Conservation (phyloP, 805 yeast species). For the Cyberlindnera samutprakarnensis region DNA sequence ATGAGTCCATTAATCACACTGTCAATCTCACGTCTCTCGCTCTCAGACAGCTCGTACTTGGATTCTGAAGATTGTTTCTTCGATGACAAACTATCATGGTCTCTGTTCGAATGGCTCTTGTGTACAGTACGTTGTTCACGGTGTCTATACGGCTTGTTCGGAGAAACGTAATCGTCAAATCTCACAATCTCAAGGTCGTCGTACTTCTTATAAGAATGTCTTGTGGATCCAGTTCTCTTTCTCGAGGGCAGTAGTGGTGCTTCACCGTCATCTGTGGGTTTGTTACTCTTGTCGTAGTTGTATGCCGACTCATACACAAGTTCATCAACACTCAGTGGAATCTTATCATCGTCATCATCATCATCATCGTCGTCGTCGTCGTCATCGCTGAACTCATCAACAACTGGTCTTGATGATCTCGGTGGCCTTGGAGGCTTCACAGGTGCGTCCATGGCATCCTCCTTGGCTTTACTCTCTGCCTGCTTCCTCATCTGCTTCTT, state of each 20-base stretch:
- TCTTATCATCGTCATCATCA: slow-evolving; percentile 8
- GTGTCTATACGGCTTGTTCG: slow-evolving; percentile 2
- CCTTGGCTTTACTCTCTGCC: neutral
- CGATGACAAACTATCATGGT: slow-evolving; percentile 13
- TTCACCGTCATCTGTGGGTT: neutral
- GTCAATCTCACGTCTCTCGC: neutral
- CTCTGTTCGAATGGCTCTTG: neutral
- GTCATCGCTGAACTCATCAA: no score
- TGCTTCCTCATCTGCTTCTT: slow-evolving; percentile 1
- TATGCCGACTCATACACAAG: slow-evolving; percentile 59
- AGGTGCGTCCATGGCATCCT: neutral
- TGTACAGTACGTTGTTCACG: neutral
- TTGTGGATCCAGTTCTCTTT: slow-evolving; percentile 1
- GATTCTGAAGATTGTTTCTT: slow-evolving; percentile 14
- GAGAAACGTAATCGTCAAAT: slow-evolving; percentile 19
- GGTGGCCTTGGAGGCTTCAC: slow-evolving; percentile 2
- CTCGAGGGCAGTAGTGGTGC: neutral
- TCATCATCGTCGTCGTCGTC: no score
- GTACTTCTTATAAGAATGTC: slow-evolving; percentile 7
- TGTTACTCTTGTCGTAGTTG: slow-evolving; percentile 29
- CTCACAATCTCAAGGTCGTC: slow-evolving; percentile 16
- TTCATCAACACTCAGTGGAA: slow-evolving; percentile 25
- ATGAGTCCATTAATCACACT: neutral
- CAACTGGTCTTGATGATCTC: no score
- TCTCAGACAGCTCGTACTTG: slow-evolving; percentile 9